These are phyloP conservation scores for Striga hermonthica DNA, from an alignment of 305 asterid species.

Conservation along the genomic window DNA sequence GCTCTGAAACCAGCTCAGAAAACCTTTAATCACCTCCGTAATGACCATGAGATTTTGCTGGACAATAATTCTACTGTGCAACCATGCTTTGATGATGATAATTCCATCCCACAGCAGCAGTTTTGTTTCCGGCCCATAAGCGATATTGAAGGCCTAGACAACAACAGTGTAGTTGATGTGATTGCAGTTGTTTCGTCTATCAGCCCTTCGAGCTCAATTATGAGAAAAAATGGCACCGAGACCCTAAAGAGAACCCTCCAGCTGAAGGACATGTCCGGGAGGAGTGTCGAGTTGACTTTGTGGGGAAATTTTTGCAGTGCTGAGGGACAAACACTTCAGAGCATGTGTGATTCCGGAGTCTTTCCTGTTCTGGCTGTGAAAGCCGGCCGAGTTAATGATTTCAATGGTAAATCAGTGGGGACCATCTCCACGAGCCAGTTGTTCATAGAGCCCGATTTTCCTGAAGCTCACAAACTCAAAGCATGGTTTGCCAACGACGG, in stretches of 20 bases:
- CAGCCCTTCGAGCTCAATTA: slow-evolving; percentile 65
- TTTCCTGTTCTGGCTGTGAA: slow-evolving; percentile 87
- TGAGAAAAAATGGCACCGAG: slow-evolving; percentile 82
- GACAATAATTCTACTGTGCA: slow-evolving; percentile 66
- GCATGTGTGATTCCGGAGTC: slow-evolving; percentile 70
- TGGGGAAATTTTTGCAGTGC: slow-evolving; percentile 89
- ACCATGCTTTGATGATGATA: slow-evolving; percentile 72
- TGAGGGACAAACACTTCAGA: slow-evolving; percentile 78
- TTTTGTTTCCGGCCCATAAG: slow-evolving; percentile 68
- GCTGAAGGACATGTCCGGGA: slow-evolving; percentile 80
- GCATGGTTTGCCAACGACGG: slow-evolving; percentile 76
- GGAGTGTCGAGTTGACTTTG: slow-evolving; percentile 66
- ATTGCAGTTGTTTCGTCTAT: slow-evolving; percentile 77
- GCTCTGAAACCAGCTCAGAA: slow-evolving; percentile 66
- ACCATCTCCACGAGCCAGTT: slow-evolving; percentile 62
- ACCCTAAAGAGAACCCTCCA: slow-evolving; percentile 77
- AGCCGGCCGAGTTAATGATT: slow-evolving; percentile 62
- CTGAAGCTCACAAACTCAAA: slow-evolving; percentile 64
- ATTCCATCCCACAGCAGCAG: slow-evolving; percentile 74
- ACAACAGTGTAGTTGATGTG: slow-evolving; percentile 62
- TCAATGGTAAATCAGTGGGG: slow-evolving; percentile 55
- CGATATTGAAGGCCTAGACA: slow-evolving; percentile 71
- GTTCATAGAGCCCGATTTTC: slow-evolving; percentile 80
- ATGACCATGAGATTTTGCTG: slow-evolving; percentile 78
- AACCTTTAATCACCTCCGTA: slow-evolving; percentile 68